phyloP scores from a whole-genome alignment of 306 rosid species.

The Vigna nakashimae region DNA sequence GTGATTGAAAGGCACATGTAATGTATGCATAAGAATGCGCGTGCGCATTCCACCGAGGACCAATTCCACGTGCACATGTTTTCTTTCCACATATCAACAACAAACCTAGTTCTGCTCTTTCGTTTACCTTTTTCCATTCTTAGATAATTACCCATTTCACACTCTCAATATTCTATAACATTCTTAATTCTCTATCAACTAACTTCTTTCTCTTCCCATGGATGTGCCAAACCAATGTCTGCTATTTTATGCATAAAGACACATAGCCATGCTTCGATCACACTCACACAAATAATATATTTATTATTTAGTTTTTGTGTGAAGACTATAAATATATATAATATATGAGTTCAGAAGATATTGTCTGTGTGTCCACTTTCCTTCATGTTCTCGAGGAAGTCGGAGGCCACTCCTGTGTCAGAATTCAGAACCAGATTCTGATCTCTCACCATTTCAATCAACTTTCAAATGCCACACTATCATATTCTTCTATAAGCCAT shows the following conservation, averaged over 20 bases:
- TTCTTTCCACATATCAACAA: neutral
- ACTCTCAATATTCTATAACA: too few relatives aligned
- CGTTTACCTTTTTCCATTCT: neutral
- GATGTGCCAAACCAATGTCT: too few relatives aligned
- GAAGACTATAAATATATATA: too few relatives aligned
- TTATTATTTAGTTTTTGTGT: too few relatives aligned
- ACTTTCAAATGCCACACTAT: too few relatives aligned
- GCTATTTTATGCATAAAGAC: too few relatives aligned
- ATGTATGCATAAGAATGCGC: constrained; percentile 54
- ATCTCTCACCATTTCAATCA: too few relatives aligned
- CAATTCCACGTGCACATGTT: constrained; percentile 47
- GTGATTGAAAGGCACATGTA: constrained; percentile 53
- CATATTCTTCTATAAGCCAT: too few relatives aligned
- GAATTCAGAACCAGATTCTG: constrained; percentile 3
- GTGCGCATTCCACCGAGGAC: constrained; percentile 50
- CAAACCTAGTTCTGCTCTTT: neutral
- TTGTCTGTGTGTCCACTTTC: neutral
- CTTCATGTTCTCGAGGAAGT: constrained; percentile 20
- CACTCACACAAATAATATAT: neutral
- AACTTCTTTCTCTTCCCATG: too few relatives aligned
- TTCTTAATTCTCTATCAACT: too few relatives aligned
- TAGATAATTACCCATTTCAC: neutral
- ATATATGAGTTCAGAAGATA: neutral
- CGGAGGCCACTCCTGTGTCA: constrained; percentile 37
- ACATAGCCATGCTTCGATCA: too few relatives aligned